These are phyloP conservation scores for Decorospora gaudefroyi DNA, from an alignment of 2,329 filamentous ascomycete species.

Conservation along the genomic window DNA sequence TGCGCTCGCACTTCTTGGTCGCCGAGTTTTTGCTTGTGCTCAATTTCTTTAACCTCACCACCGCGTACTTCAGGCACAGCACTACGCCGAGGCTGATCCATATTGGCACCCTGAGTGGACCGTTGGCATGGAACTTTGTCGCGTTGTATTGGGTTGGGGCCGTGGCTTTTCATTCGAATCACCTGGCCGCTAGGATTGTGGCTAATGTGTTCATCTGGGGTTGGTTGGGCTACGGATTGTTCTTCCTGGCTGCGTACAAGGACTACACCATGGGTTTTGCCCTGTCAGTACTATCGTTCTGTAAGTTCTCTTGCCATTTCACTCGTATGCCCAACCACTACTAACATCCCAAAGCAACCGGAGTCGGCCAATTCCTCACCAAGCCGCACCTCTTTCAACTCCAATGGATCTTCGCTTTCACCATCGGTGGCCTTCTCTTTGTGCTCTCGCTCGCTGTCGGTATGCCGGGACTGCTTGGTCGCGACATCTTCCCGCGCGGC, in stretches of 20 bases:
- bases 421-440: constrained; percentile 77
- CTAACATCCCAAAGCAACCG: constrained; percentile 59
- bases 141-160: constrained; percentile 90
- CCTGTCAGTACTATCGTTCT: constrained; percentile 71
- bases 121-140: constrained; percentile 83
- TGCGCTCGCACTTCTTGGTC: constrained; percentile 73
- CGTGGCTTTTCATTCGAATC: constrained; percentile 71
- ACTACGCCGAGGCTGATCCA: constrained; percentile 76
- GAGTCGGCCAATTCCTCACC: constrained; percentile 74
- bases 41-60: constrained; percentile 80
- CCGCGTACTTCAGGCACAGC: constrained; percentile 79
- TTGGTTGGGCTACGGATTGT: constrained; percentile 73
- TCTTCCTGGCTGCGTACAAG: constrained; percentile 75
- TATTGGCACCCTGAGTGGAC: constrained; percentile 72
- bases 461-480: constrained; percentile 65
- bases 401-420: constrained; percentile 92
- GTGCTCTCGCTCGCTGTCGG: constrained; percentile 68
- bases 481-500: constrained; percentile 57
- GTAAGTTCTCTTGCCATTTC: constrained; percentile 50
- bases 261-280: constrained; percentile 79
- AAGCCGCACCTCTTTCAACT: constrained; percentile 74
- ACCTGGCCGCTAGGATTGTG: constrained; percentile 72
- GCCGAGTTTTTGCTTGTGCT: constrained; percentile 75
- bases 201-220: constrained; percentile 90
- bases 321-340: not conserved